A percentile compares a stretch with the other conserved stretches of the same genome.
phyloP scores from a whole-genome alignment of 495 filamentous ascomycete species.

The Penicillium diatomitis region DNA sequence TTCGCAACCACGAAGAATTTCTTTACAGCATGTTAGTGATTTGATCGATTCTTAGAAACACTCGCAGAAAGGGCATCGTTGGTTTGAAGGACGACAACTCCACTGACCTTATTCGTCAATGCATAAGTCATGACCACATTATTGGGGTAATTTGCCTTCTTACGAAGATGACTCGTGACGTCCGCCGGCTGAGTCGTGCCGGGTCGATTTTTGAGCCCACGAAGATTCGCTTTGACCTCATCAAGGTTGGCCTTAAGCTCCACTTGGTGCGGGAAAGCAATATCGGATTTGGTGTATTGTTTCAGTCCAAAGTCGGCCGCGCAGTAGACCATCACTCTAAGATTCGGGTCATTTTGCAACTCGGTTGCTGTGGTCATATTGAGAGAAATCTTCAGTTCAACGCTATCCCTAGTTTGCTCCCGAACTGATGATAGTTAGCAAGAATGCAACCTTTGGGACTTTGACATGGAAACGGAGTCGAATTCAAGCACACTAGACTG shows the following conservation, averaged over 20 bases:
- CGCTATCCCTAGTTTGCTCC: slow-evolving; percentile 43
- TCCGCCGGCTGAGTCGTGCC: slow-evolving; percentile 90
- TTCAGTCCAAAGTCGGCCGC: slow-evolving; percentile 47
- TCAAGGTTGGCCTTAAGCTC: slow-evolving; percentile 85
- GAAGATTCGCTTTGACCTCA: slow-evolving; percentile 79
- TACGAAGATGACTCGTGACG: slow-evolving; percentile 68
- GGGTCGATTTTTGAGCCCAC: slow-evolving; percentile 89
- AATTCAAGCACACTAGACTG: too few species aligned
- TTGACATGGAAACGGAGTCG: too few species aligned
- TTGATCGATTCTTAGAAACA: not conserved
- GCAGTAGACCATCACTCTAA: slow-evolving; percentile 75
- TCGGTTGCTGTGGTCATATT: slow-evolving; percentile 36
- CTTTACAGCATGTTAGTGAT: slow-evolving; percentile 28
- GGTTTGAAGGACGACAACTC: not conserved
- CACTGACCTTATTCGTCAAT: slow-evolving; percentile 68
- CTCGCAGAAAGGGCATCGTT: not conserved
- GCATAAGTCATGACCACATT: slow-evolving; percentile 82
- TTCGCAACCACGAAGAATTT: slow-evolving; percentile 68
- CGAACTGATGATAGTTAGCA: slow-evolving; percentile 29
- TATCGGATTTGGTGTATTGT: slow-evolving; percentile 54
- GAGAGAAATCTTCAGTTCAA: slow-evolving; percentile 46
- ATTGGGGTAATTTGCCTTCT: slow-evolving; percentile 61
- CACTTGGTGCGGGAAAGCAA: slow-evolving; percentile 83
- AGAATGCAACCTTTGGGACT: too few species aligned
- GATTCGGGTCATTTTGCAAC: slow-evolving; percentile 42